These are phyloP conservation scores for Stygiomarasmius scandens DNA, from an alignment of 1,284 basidiomycete genomes.

Conservation along the genomic window DNA sequence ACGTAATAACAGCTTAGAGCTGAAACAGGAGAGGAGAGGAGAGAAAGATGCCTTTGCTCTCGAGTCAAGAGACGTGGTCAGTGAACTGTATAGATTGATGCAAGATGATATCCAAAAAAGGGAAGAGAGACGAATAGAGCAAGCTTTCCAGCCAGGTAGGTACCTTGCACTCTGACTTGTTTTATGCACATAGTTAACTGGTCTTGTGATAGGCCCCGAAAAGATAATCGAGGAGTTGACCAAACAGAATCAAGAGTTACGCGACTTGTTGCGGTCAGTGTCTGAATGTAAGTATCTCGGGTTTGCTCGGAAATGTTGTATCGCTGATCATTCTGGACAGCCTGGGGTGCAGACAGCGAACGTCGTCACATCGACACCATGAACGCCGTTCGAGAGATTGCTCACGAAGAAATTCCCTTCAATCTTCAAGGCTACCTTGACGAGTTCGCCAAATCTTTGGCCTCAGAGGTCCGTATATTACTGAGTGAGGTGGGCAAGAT, in stretches of 20 bases:
- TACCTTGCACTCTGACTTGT: slow-evolving; percentile 5
- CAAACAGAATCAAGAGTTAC: slow-evolving; percentile 54
- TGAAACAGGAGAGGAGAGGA: slow-evolving; percentile 49
- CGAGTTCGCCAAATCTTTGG: too few species aligned
- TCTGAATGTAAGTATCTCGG: slow-evolving; percentile 56
- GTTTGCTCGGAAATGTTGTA: slow-evolving; percentile 2
- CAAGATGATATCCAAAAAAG: slow-evolving; percentile 48
- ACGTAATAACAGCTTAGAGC: too few species aligned
- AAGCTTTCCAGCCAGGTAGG: slow-evolving; percentile 54
- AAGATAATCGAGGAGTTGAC: slow-evolving; percentile 54
- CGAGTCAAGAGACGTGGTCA: slow-evolving; percentile 60
- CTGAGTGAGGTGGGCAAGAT: too few species aligned
- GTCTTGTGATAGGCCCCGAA: slow-evolving; percentile 45
- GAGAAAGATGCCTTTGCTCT: slow-evolving; percentile 56
- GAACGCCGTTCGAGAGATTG: slow-evolving; percentile 61
- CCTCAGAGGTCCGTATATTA: too few species aligned
- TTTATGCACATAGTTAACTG: neutral
- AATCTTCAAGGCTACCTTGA: slow-evolving; percentile 62
- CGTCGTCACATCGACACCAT: slow-evolving; percentile 67
- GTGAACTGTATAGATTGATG: slow-evolving; percentile 55
- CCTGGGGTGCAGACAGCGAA: slow-evolving; percentile 62
- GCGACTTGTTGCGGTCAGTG: slow-evolving; percentile 49
- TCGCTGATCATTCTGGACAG: slow-evolving; percentile 35
- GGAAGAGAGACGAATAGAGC: slow-evolving; percentile 51
- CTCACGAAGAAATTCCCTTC: slow-evolving; percentile 72